Conservation (phyloP, 192 early-diverging fungal species). For the Ambispora gerdemannii region DNA sequence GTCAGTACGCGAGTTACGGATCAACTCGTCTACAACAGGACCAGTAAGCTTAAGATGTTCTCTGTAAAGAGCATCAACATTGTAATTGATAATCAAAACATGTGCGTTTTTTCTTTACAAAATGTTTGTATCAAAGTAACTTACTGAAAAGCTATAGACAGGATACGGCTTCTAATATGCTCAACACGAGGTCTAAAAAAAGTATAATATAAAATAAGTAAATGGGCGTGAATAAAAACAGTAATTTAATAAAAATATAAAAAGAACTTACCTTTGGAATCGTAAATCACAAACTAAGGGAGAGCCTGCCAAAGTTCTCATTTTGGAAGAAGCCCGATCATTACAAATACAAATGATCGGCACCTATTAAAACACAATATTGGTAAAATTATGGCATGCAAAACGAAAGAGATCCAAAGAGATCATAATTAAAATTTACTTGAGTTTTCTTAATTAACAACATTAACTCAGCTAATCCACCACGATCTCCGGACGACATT, state of each 20-base stretch:
- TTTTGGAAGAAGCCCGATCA: constrained; percentile 81
- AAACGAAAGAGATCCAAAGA: too few relatives aligned
- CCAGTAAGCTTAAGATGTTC: constrained; percentile 73
- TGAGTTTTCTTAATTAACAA: constrained; percentile 86
- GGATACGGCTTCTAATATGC: constrained; percentile 71
- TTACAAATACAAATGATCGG: constrained; percentile 99
- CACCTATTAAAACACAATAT: constrained; percentile 58
- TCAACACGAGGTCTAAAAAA: constrained; percentile 58
- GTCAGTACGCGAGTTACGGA: constrained; percentile 77
- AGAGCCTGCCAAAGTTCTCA: constrained; percentile 74
- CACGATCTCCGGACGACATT: constrained; percentile 96
- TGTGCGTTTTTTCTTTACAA: background rate
- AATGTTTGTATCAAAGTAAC: background rate
- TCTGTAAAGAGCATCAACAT: constrained; percentile 33
- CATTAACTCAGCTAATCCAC: constrained; percentile 84
- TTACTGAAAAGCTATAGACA: constrained; percentile 59
- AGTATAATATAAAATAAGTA: constrained; percentile 26
- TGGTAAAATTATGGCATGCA: too few relatives aligned
- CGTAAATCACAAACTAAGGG: constrained; percentile 74
- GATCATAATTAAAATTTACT: too few relatives aligned
- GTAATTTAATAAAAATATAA: background rate
- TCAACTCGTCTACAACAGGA: constrained; percentile 80
- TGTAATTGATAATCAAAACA: too few relatives aligned
- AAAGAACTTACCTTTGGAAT: constrained; percentile 58
- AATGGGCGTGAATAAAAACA: constrained; percentile 19